These are phyloP conservation scores for Septoria linicola DNA, from an alignment of 2,329 filamentous ascomycete species.

Conservation along the genomic window DNA sequence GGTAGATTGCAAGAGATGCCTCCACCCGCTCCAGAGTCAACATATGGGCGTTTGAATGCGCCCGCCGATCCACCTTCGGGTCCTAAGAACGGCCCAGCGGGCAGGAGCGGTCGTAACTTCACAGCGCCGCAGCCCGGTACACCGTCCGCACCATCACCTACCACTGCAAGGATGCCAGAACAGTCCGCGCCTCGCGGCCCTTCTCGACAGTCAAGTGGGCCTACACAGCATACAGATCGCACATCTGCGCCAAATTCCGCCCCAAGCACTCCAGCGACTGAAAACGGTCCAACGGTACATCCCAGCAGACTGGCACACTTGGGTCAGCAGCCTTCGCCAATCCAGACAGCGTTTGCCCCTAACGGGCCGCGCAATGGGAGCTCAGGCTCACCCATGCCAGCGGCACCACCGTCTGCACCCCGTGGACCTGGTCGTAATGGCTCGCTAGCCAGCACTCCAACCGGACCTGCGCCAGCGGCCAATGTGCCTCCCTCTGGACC, in stretches of 20 bases:
- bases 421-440: conserved; percentile 25
- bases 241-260: conserved; percentile 28
- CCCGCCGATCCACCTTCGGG: conserved; percentile 56
- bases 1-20: conserved; percentile 48
- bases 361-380: conserved; percentile 25
- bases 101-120: conserved; percentile 43
- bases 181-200: conserved; percentile 24
- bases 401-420: conserved; percentile 34
- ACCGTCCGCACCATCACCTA: conserved; percentile 29
- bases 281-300: conserved; percentile 32
- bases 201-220: conserved; percentile 20
- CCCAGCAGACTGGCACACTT: conserved; percentile 33
- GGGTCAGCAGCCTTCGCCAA: conserved; percentile 28
- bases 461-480: conserved; percentile 31
- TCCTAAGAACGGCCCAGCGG: conserved; percentile 47
- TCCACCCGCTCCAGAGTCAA: conserved; percentile 44
- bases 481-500: conserved; percentile 35
- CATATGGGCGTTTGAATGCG: conserved; percentile 51
- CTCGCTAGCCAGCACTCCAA: conserved; percentile 30
- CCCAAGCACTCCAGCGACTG: conserved; percentile 31
- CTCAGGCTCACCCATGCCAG: conserved; percentile 30
- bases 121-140: conserved; percentile 37
- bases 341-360: conserved; percentile 30
- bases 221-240: conserved; percentile 24
- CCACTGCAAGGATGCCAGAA: conserved; percentile 26